A percentile compares a stretch with the other conserved stretches of the same genome.
These are phyloP conservation scores for Solanum corneliomulleri DNA, from an alignment of 257 asterid genomes.

Conservation along the genomic window DNA sequence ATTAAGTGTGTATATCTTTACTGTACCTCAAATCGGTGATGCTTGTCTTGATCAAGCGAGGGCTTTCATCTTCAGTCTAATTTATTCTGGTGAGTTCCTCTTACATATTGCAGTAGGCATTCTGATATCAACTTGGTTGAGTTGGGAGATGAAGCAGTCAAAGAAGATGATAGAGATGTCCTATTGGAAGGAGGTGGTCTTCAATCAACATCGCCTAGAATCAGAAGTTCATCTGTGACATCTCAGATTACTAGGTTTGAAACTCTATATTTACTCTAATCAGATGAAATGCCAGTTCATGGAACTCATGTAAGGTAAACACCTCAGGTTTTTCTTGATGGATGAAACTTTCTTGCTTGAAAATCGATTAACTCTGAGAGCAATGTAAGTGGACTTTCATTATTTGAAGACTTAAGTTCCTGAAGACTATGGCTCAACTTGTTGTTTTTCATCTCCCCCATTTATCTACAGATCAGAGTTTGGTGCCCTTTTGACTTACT, in stretches of 20 bases:
- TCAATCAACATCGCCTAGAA: constrained; percentile 48
- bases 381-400: constrained; percentile 43
- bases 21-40: neutral
- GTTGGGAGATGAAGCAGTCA: constrained; percentile 36
- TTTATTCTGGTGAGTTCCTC: neutral
- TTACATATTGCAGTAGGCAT: constrained; percentile 31
- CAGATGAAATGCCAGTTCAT: neutral
- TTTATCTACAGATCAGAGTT: constrained; percentile 60
- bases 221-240: constrained; percentile 43
- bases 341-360: constrained; percentile 72
- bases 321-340: constrained; percentile 59
- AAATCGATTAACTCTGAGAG: constrained; percentile 67
- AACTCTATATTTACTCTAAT: neutral
- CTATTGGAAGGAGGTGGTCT: constrained; percentile 73
- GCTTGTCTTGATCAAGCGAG: neutral
- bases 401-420: neutral
- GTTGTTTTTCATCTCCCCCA: neutral
- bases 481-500: constrained; percentile 70
- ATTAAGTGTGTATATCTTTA: neutral
- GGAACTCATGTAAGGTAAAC: neutral
- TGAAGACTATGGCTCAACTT: neutral
- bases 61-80: neutral
- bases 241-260: constrained; percentile 54
- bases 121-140: constrained; percentile 70
- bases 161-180: constrained; percentile 69